A percentile compares a stretch with the other conserved stretches of the same genome.
Conservation (phyloP, 768 basidiomycete genomes). For the Pleurotus giganteus region DNA sequence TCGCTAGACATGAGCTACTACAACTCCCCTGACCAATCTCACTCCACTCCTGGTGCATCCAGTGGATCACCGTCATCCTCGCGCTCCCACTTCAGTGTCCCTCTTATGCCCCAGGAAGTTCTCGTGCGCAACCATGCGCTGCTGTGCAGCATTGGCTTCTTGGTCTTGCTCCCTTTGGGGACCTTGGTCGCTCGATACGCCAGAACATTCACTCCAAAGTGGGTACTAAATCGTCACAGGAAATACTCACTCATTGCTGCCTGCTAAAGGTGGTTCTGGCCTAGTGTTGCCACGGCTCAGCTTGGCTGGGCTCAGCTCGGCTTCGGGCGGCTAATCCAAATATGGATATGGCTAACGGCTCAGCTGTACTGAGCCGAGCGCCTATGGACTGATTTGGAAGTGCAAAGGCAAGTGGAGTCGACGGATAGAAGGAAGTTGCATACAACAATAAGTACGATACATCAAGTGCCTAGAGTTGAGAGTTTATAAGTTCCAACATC, state of each 20-base stretch:
- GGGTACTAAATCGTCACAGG: slow-evolving; percentile 19
- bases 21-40: not conserved
- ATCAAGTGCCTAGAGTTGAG: not conserved
- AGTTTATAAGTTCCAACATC: slow-evolving; percentile 3
- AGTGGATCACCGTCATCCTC: no score
- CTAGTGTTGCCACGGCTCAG: no score
- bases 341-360: not conserved
- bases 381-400: not conserved
- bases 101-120: slow-evolving; percentile 23
- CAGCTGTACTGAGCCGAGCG: not conserved
- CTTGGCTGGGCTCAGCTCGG: slow-evolving; percentile 14
- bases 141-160: slow-evolving; percentile 48
- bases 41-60: not conserved
- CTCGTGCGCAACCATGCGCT: slow-evolving; percentile 47
- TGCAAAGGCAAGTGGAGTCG: not conserved
- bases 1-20: not conserved
- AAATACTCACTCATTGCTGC: no score
- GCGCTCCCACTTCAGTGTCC: not conserved
- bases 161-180: slow-evolving; percentile 57
- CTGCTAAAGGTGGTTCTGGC: no score
- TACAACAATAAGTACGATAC: slow-evolving; percentile 9
- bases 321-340: slow-evolving; percentile 8
- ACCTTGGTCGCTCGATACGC: slow-evolving; percentile 51
- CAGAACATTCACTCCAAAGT: slow-evolving; percentile 48
- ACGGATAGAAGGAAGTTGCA: not conserved